Conservation (phyloP, 2,329 filamentous ascomycete species). For the Colletotrichum tropicicola region DNA sequence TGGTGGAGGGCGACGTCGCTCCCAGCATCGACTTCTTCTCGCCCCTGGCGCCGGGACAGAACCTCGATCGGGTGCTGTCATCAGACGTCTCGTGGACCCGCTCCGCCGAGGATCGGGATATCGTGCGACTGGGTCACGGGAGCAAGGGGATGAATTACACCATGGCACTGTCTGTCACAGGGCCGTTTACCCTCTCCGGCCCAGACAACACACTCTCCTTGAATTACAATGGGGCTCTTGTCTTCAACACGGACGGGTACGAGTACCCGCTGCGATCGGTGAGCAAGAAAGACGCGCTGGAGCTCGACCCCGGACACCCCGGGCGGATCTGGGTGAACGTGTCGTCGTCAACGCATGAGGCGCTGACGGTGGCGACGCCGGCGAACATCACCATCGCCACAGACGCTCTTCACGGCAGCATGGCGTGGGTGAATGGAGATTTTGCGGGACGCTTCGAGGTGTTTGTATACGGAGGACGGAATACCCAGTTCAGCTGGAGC, state of each 20-base stretch:
- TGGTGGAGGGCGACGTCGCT: slow-evolving; percentile 38
- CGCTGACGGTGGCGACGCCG: slow-evolving; percentile 43
- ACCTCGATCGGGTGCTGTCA: slow-evolving; percentile 47
- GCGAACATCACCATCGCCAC: slow-evolving; percentile 51
- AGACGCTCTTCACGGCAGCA: slow-evolving; percentile 53
- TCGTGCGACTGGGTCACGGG: slow-evolving; percentile 39
- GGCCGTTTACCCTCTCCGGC: not conserved
- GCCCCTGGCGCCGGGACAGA: slow-evolving; percentile 50
- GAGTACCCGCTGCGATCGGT: slow-evolving; percentile 59
- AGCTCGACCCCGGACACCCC: slow-evolving; percentile 55
- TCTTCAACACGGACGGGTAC: slow-evolving; percentile 40
- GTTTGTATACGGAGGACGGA: slow-evolving; percentile 61
- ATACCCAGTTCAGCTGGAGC: slow-evolving; percentile 61
- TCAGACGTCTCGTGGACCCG: slow-evolving; percentile 45
- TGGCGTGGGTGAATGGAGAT: slow-evolving; percentile 55
- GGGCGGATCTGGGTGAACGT: slow-evolving; percentile 62
- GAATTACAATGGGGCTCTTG: not conserved
- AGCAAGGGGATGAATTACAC: slow-evolving; percentile 58
- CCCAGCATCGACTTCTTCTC: slow-evolving; percentile 47
- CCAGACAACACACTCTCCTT: not conserved
- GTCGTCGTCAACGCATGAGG: slow-evolving; percentile 53
- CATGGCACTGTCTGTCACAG: slow-evolving; percentile 41
- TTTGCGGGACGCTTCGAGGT: slow-evolving; percentile 63
- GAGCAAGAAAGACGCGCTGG: slow-evolving; percentile 50
- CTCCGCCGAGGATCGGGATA: not conserved